Percentiles rank a stretch among this genome's conserved stretches.
These are phyloP conservation scores for Aspergillus affinis DNA, from an alignment of 495 filamentous ascomycete genomes.

Conservation along the genomic window DNA sequence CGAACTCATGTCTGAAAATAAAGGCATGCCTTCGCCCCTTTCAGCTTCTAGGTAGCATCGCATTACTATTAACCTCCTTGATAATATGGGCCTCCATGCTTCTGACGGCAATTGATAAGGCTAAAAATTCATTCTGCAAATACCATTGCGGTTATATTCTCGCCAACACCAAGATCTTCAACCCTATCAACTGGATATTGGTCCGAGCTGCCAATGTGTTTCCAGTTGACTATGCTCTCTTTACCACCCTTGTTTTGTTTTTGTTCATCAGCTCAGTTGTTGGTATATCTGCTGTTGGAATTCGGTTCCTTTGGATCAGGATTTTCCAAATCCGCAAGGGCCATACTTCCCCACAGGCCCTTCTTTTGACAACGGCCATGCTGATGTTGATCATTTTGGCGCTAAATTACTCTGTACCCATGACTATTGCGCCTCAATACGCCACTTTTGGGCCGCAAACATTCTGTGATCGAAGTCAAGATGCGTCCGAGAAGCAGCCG, in stretches of 20 bases:
- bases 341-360: conserved; percentile 85
- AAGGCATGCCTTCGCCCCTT: conserved; percentile 78
- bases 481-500: conserved; percentile 58
- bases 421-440: conserved; percentile 92
- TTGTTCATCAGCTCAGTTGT: conserved; percentile 84
- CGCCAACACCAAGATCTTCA: conserved; percentile 87
- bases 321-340: conserved; percentile 88
- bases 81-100: conserved; percentile 89
- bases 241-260: conserved; percentile 76
- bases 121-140: conserved; percentile 90
- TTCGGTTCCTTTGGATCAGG: conserved; percentile 91
- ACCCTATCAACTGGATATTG: conserved; percentile 90
- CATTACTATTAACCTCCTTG: conserved; percentile 69
- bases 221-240: conserved; percentile 88
- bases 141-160: conserved; percentile 89
- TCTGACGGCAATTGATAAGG: conserved; percentile 93
- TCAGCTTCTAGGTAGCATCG: conserved; percentile 79
- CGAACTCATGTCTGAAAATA: conserved; percentile 71
- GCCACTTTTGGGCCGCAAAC: conserved; percentile 92
- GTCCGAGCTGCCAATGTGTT: conserved; percentile 80
- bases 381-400: conserved; percentile 84
- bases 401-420: conserved; percentile 86
- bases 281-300: conserved; percentile 82
- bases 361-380: conserved; percentile 90
- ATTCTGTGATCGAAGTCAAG: conserved; percentile 71